phyloP scores from a whole-genome alignment of 1,284 basidiomycete species.

The Malassezia dermatis region DNA sequence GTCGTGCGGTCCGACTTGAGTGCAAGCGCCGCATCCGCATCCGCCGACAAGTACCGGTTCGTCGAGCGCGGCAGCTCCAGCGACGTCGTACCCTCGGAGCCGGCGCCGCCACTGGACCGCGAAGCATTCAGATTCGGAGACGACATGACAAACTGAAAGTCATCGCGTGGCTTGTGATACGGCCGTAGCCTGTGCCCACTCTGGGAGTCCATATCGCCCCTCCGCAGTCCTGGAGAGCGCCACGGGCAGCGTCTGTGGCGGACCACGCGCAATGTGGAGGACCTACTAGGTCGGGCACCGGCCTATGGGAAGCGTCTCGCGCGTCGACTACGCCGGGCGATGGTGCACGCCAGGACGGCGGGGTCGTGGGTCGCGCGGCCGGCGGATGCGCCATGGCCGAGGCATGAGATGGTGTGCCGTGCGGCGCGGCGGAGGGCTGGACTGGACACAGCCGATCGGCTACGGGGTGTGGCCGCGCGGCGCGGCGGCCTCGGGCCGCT shows the following conservation, averaged over 20 bases:
- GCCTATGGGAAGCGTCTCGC: neutral
- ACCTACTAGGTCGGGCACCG: neutral
- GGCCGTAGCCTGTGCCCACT: constrained; percentile 32
- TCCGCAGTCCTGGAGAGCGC: neutral
- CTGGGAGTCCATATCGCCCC: constrained; percentile 3
- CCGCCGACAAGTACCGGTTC: constrained; percentile 30
- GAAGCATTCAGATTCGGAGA: constrained; percentile 25
- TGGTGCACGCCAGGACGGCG: neutral
- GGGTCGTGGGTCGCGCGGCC: neutral
- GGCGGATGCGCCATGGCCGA: neutral
- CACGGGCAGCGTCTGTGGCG: neutral
- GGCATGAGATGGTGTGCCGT: neutral
- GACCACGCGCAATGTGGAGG: neutral
- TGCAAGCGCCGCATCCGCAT: constrained; percentile 25
- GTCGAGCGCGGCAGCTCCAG: constrained; percentile 6
- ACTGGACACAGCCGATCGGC: neutral
- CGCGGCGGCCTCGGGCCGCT: neutral
- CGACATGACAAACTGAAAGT: constrained; percentile 32
- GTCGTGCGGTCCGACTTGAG: constrained; percentile 18
- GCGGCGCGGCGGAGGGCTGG: too few relatives aligned
- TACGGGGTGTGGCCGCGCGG: neutral
- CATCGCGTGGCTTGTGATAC: constrained; percentile 35
- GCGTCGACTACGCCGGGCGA: neutral
- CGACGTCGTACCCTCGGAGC: constrained; percentile 8
- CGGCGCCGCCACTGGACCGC: constrained; percentile 2